Evolutionary conservation across 2,329 filamentous ascomycete species (phyloP), one percentile per base, ranked within the genome.

Genomic region (Tolypocladium cylindrosporum): DNA sequence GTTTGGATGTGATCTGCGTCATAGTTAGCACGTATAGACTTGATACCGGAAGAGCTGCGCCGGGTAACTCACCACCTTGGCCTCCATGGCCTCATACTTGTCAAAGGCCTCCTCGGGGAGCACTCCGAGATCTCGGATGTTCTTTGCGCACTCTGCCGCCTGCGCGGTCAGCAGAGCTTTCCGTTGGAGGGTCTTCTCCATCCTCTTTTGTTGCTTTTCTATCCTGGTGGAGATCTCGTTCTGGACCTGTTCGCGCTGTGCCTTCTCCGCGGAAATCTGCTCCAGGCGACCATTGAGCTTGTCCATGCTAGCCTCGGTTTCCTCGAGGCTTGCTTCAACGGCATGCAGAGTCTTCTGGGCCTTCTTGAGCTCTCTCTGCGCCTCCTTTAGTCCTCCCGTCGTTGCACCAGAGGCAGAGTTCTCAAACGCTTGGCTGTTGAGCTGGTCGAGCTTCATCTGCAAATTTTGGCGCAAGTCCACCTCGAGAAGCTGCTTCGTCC

Each of bases 81-180:
- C 85, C 64, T 91, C 88, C 71, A 91, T 88, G 64, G 87, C 88
- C 67, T 90, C 86, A 70, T 96, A 99, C 68, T 92, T 94, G 63
- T 89, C 89, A 69, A 96, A 94, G 0, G 93, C 91, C 67, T 97
- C 92, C 61, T 97, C 92, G 0, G 94, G 93, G 19, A 99, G 80
- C 21, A 96, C 92, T 64, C 94, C 94, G 8, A 99, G 79, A 64
- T 96, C 91, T 53, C 93, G 88, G 66, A 99, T 97, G 62, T 92
- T 93, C 68, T 91, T 88, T 60, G 87, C 87, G 61, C 89, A 90
- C 66, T 96, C 91, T 3, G 86, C 84, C 24, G 90, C 87, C 69
- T 91, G 88, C 54, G 87, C 82, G 19, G 84, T 88, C 61, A 95
- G 78, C 4, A 91, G 80, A 14, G 91, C 89, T 70, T 93, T 94